A percentile compares a stretch with the other conserved stretches of the same genome.
These are phyloP conservation scores for Alternaria sp. DNA, from an alignment of 2,329 filamentous ascomycete species.

Conservation along the genomic window DNA sequence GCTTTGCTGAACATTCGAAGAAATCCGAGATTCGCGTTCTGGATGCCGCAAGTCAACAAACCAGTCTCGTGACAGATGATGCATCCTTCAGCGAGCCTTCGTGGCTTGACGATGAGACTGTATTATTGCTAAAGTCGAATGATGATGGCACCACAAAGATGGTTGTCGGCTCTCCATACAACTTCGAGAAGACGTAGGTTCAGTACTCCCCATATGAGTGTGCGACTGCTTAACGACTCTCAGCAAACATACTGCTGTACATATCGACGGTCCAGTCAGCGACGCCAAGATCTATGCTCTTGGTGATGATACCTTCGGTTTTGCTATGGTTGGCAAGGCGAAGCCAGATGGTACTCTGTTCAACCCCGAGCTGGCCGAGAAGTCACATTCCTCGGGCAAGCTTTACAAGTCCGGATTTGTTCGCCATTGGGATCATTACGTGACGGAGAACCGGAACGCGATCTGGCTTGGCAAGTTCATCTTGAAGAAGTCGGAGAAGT, in stretches of 20 bases:
- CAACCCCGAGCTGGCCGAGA: slow-evolving; percentile 67
- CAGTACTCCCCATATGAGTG: not conserved
- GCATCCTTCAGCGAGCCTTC: slow-evolving; percentile 70
- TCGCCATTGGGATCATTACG: slow-evolving; percentile 83
- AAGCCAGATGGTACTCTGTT: slow-evolving; percentile 73
- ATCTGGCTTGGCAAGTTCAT: slow-evolving; percentile 73
- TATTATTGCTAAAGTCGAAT: slow-evolving; percentile 60
- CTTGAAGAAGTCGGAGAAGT: slow-evolving; percentile 21
- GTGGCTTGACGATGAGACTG: slow-evolving; percentile 75
- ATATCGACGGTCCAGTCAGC: slow-evolving; percentile 54
- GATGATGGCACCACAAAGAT: slow-evolving; percentile 50
- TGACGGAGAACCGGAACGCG: slow-evolving; percentile 70
- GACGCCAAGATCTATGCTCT: slow-evolving; percentile 56
- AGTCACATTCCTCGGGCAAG: slow-evolving; percentile 68
- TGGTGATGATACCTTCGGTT: slow-evolving; percentile 46
- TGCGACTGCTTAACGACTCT: not conserved
- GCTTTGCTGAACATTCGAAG: slow-evolving; percentile 75
- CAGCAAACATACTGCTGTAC: slow-evolving; percentile 50
- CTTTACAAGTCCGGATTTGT: slow-evolving; percentile 79
- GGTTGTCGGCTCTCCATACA: slow-evolving; percentile 40
- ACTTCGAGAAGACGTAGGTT: slow-evolving; percentile 42
- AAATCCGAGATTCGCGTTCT: slow-evolving; percentile 73
- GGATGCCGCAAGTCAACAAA: slow-evolving; percentile 70
- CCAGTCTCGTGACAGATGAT: slow-evolving; percentile 70
- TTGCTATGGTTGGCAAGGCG: slow-evolving; percentile 65